Percentiles rank a stretch among this genome's conserved stretches.
Conservation (phyloP, 768 basidiomycete genomes). For the Psilocybe tampanensis region DNA sequence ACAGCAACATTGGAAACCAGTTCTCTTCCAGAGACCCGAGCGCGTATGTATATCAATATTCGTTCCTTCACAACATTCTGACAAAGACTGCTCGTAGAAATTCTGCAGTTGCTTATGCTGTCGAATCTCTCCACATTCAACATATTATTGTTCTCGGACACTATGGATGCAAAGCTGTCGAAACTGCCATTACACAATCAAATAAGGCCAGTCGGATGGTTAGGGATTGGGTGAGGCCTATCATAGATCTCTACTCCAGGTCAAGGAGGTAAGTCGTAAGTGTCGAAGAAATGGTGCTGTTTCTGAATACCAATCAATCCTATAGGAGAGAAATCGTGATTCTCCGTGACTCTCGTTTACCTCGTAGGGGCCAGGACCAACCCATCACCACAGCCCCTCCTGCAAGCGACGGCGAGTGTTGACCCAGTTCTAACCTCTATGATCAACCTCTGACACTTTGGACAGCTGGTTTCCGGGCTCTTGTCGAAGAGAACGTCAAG, state of each 20-base stretch:
- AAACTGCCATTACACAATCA: slow-evolving; percentile 30
- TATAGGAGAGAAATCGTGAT: slow-evolving; percentile 38
- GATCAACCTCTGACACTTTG: not conserved
- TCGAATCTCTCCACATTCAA: slow-evolving; percentile 33
- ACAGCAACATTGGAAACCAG: slow-evolving; percentile 39
- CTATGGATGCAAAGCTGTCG: slow-evolving; percentile 39
- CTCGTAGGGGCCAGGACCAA: slow-evolving; percentile 27
- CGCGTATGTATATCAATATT: slow-evolving; percentile 27
- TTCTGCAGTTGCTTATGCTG: slow-evolving; percentile 35
- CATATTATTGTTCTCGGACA: slow-evolving; percentile 43
- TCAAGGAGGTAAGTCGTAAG: slow-evolving; percentile 29
- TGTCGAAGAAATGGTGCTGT: not conserved
- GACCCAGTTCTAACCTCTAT: not conserved
- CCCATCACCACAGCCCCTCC: slow-evolving; percentile 23
- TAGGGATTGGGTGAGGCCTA: slow-evolving; percentile 35
- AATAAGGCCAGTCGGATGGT: slow-evolving; percentile 23
- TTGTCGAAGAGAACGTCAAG: slow-evolving; percentile 56
- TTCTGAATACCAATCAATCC: not conserved
- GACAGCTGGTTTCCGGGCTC: slow-evolving; percentile 36
- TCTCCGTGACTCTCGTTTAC: slow-evolving; percentile 33
- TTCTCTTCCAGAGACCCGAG: slow-evolving; percentile 33
- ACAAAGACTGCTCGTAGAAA: slow-evolving; percentile 22
- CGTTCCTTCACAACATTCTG: not conserved
- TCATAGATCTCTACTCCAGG: slow-evolving; percentile 30
- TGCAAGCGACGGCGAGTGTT: slow-evolving; percentile 25